These are phyloP conservation scores for Psilocybe cubensis DNA, from an alignment of 768 basidiomycete species.

Conservation along the genomic window DNA sequence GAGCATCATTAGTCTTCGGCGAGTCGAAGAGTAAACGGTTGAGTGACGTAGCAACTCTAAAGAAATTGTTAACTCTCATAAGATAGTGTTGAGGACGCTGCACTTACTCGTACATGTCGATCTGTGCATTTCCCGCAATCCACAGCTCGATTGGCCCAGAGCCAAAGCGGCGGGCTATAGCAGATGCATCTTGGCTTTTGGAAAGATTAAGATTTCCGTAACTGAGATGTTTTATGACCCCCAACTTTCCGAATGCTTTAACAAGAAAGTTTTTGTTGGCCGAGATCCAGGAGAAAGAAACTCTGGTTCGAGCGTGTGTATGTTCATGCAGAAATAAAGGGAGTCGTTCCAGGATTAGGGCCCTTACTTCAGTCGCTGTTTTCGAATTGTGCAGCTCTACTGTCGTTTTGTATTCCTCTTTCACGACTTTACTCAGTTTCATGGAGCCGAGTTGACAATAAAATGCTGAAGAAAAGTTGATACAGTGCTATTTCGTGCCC, in stretches of 20 bases:
- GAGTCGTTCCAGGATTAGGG: conserved; percentile 78
- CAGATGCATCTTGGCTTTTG: conserved; percentile 72
- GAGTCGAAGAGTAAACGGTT: conserved; percentile 79
- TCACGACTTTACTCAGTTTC: conserved; percentile 71
- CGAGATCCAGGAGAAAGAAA: conserved; percentile 71
- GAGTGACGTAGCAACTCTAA: conserved; percentile 82
- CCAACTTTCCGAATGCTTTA: conserved; percentile 65
- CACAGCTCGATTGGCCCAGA: conserved; percentile 73
- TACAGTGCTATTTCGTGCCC: not conserved
- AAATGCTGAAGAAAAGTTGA: conserved; percentile 50
- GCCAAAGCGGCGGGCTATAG: conserved; percentile 59
- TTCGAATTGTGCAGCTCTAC: conserved; percentile 53
- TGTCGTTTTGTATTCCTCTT: conserved; percentile 73
- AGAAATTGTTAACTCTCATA: not conserved
- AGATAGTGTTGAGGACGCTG: not conserved
- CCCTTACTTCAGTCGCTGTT: conserved; percentile 52
- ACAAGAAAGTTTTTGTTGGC: conserved; percentile 69
- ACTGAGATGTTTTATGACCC: conserved; percentile 62
- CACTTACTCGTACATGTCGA: conserved; percentile 93
- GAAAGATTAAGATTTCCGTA: conserved; percentile 52
- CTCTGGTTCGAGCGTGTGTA: conserved; percentile 61
- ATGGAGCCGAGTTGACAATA: conserved; percentile 78
- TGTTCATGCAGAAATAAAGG: conserved; percentile 94
- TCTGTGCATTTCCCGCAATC: conserved; percentile 71
- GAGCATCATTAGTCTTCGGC: conserved; percentile 82